Percentiles rank a stretch among this genome's conserved stretches.
Conservation (phyloP, 2,329 filamentous ascomycete species). For the Phialophora verrucosa region DNA sequence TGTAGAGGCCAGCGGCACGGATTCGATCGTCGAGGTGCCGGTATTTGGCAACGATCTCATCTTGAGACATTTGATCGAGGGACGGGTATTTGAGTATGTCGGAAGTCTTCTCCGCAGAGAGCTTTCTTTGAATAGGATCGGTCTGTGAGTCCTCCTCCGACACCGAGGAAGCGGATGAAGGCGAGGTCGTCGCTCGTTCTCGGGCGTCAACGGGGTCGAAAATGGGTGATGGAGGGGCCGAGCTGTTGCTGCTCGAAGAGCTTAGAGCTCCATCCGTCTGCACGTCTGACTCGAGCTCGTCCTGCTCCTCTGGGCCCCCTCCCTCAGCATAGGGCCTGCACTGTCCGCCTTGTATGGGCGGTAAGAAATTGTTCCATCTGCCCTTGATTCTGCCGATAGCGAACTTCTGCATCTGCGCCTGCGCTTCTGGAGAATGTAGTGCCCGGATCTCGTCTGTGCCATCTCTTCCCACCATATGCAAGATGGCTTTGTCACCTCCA, state of each 20-base stretch:
- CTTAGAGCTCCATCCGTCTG: constrained; percentile 32
- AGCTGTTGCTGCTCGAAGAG: constrained; percentile 34
- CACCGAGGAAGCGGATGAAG: constrained; percentile 65
- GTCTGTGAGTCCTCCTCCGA: constrained; percentile 47
- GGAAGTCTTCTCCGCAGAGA: constrained; percentile 27
- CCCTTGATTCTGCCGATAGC: constrained; percentile 83
- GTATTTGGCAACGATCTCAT: constrained; percentile 78
- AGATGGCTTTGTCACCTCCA: constrained; percentile 86
- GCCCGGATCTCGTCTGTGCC: constrained; percentile 92
- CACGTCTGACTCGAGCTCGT: constrained; percentile 45
- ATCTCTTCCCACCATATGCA: constrained; percentile 92
- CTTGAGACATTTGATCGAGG: constrained; percentile 74
- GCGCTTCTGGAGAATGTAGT: constrained; percentile 80
- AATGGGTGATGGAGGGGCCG: constrained; percentile 68
- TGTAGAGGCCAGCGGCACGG: constrained; percentile 74
- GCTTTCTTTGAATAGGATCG: constrained; percentile 28
- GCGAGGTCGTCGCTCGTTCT: constrained; percentile 34
- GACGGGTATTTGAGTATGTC: constrained; percentile 71
- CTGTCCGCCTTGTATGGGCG: constrained; percentile 87
- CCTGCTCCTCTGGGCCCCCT: constrained; percentile 48
- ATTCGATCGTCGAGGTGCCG: constrained; percentile 76
- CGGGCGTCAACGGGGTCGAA: constrained; percentile 62
- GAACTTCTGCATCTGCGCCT: constrained; percentile 77
- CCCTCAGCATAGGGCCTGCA: constrained; percentile 56
- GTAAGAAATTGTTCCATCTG: constrained; percentile 83